Base-by-base conservation (phyloP, 2,329 filamentous ascomycete species). In the Stachybotrys chartarum region DNA sequence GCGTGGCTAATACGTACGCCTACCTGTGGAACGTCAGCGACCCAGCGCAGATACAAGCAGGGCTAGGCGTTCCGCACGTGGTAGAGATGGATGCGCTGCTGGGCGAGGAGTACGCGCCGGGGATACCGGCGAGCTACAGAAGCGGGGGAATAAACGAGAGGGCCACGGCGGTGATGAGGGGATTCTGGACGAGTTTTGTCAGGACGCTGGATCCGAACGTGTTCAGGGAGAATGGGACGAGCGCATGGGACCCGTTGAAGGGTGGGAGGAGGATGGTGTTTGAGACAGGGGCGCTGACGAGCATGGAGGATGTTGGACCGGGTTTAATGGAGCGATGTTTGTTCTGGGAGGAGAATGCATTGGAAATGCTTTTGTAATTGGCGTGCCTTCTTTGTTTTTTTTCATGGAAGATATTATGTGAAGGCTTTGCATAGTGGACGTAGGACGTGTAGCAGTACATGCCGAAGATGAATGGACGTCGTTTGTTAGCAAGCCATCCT, bases 111-210 rank as follows among this genome's bases (percentile, higher is more conserved):
- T 80, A 86, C 63, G 75, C 79, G 3, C 70, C 73, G 71, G 72
- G 14, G 10, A 42, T 42, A 42, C 85, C 86, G 0, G 63, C 64
- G 3, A 85, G 80, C 50, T 90, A 90, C 61, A 66, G 67, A 7
- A 65, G 72, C 0, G 75, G 73, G 3, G 73, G 72, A 14, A 68
- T 70, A 14, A 90, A 91, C 59, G 78, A 72, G 1, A 64, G 65
- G 0, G 82, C 87, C 6, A 76, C 87, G 1, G 75, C 80, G 0
- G 70, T 87, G 0, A 79, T 88, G 31, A 85, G 90, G 63, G 79
- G 76, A 0, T 92, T 91, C 68, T 91, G 87, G 86, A 82, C 84
- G 1, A 88, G 84, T 59, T 92, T 92, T 65, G 83, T 92, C 57
- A 72, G 80, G 30, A 76, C 75, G 0, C 77, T 83, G 44, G 75